phyloP scores from a whole-genome alignment of 345 rosid genomes.

The Turritis glabra region DNA sequence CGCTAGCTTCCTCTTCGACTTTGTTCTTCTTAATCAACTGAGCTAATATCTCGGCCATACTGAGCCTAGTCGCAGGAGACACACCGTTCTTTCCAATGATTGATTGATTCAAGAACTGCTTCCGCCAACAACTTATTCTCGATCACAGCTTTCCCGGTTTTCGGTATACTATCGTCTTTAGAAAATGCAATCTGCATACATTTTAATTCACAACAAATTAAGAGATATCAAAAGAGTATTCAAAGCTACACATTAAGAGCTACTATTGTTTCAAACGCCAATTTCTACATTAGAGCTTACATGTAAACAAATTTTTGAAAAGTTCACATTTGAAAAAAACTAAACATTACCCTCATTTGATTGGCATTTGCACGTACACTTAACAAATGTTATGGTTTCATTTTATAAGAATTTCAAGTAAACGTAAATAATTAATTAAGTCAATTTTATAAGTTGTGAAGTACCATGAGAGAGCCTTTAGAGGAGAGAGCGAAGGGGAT shows the following conservation, averaged over 20 bases:
- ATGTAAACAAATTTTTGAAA: no score
- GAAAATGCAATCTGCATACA: constrained; percentile 78
- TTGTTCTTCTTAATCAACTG: constrained; percentile 38
- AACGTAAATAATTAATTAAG: no score
- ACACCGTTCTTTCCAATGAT: constrained; percentile 83
- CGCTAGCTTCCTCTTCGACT: constrained; percentile 14
- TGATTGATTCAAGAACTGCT: constrained; percentile 66
- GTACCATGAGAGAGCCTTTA: constrained; percentile 57
- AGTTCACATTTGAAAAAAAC: no score
- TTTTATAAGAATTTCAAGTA: no score
- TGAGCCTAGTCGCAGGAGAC: constrained; percentile 58
- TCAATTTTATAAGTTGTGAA: no score
- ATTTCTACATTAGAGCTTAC: no score
- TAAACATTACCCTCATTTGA: no score
- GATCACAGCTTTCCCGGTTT: constrained; percentile 47
- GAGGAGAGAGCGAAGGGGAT: constrained; percentile 63
- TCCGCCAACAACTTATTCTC: constrained; percentile 67
- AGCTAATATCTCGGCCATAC: constrained; percentile 58
- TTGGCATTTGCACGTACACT: no score
- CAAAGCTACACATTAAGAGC: no score
- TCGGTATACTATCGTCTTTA: constrained; percentile 56
- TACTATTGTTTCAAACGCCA: no score
- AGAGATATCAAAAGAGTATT: not conserved
- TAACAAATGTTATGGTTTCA: no score
- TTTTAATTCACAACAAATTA: no score